Conservation (phyloP, 2,329 filamentous ascomycete genomes). For the Sporothrix dimorphospora region DNA sequence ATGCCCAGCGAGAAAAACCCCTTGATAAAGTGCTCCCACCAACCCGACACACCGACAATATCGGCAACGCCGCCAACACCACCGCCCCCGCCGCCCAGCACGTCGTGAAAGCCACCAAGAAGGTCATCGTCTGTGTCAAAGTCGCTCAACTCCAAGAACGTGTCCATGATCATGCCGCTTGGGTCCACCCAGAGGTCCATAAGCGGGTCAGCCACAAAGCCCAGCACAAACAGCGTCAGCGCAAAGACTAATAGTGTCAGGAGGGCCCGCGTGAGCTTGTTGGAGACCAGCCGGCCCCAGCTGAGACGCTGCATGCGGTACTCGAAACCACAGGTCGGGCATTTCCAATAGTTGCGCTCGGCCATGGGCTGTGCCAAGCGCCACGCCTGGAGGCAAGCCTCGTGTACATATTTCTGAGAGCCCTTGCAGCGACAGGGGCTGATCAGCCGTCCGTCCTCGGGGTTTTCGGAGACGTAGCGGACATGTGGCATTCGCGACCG, state of each 20-base stretch:
- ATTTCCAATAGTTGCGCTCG: constrained; percentile 79
- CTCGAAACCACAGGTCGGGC: constrained; percentile 82
- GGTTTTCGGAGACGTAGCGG: constrained; percentile 73
- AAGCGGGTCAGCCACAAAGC: constrained; percentile 91
- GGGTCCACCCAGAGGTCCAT: constrained; percentile 88
- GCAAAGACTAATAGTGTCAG: constrained; percentile 75
- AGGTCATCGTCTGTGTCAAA: constrained; percentile 42
- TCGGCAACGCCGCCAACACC: background rate
- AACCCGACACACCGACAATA: constrained; percentile 50
- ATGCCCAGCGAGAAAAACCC: constrained; percentile 88
- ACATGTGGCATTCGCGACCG: constrained; percentile 38
- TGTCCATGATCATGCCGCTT: constrained; percentile 60
- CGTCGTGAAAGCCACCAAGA: constrained; percentile 17
- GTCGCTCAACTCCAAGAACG: constrained; percentile 50
- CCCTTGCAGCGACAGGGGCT: constrained; percentile 94
- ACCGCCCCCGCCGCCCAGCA: constrained; percentile 51
- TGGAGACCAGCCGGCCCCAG: constrained; percentile 72
- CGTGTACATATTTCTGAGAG: constrained; percentile 90
- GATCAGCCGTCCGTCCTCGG: constrained; percentile 75
- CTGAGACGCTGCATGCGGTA: constrained; percentile 79
- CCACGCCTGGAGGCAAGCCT: constrained; percentile 85
- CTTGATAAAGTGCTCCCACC: constrained; percentile 84
- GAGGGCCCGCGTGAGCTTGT: constrained; percentile 65
- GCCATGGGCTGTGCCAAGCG: constrained; percentile 68
- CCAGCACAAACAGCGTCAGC: constrained; percentile 75